These are phyloP conservation scores for Schwanniomyces vanrijiae DNA, from an alignment of 805 yeast genomes.

Conservation along the genomic window DNA sequence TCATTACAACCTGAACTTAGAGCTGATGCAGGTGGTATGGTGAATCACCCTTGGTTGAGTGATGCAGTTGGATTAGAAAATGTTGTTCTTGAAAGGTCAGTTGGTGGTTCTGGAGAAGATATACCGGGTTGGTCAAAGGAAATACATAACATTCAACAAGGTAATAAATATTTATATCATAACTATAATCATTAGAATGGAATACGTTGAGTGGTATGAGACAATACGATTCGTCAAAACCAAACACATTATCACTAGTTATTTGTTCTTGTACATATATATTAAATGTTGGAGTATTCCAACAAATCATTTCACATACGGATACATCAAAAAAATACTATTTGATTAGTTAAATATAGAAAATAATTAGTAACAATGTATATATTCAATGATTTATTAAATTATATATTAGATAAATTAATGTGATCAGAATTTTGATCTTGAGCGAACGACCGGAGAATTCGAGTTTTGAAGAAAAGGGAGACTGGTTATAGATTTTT, in stretches of 20 bases:
- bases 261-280: neutral
- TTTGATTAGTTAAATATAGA: neutral
- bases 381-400: no score
- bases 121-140: constrained; percentile 90
- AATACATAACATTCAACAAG: constrained; percentile 7
- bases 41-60: constrained; percentile 80
- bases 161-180: constrained; percentile 5
- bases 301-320: neutral
- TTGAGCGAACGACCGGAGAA: neutral
- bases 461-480: neutral
- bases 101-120: constrained; percentile 81
- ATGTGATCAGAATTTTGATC: no score
- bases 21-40: constrained; percentile 95
- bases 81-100: constrained; percentile 67
- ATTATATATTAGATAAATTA: no score
- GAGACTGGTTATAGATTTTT: neutral
- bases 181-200: constrained; percentile 1
- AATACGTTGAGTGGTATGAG: neutral
- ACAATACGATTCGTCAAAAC: neutral
- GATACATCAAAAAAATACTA: neutral
- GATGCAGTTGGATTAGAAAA: constrained; percentile 78
- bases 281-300: neutral
- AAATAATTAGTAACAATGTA: no score
- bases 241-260: neutral
- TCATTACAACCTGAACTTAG: constrained; percentile 72